These are phyloP conservation scores for Penicillium concentricum DNA, from an alignment of 2,329 filamentous ascomycete genomes.

Conservation along the genomic window DNA sequence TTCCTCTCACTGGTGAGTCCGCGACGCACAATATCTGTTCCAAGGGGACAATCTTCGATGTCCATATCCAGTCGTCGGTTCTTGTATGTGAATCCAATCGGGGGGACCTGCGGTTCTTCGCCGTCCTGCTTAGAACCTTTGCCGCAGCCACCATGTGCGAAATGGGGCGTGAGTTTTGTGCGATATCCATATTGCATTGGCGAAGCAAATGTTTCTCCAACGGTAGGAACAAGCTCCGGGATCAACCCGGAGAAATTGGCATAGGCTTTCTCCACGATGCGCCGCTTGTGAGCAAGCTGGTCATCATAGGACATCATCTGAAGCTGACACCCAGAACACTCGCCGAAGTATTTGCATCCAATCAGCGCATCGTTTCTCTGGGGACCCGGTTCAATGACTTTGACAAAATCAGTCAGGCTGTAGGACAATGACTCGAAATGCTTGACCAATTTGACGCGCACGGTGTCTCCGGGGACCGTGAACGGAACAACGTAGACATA, in stretches of 20 bases:
- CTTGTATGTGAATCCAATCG: constrained; percentile 89
- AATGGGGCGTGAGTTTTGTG: constrained; percentile 96
- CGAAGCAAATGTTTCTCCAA: constrained; percentile 83
- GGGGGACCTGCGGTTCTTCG: constrained; percentile 64
- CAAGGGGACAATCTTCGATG: constrained; percentile 96
- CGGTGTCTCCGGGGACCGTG: constrained; percentile 77
- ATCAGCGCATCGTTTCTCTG: constrained; percentile 75
- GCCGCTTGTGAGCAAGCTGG: constrained; percentile 80
- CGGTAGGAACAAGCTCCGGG: constrained; percentile 68
- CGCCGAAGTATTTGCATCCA: constrained; percentile 80
- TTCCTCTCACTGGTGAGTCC: constrained; percentile 78
- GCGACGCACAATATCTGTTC: constrained; percentile 76
- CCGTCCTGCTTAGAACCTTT: constrained; percentile 50
- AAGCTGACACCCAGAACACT: constrained; percentile 91
- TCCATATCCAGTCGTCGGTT: constrained; percentile 78
- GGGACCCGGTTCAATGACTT: constrained; percentile 69
- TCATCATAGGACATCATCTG: constrained; percentile 91
- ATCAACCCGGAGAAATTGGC: constrained; percentile 83
- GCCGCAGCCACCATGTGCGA: constrained; percentile 65
- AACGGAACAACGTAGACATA: constrained; percentile 87
- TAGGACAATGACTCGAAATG: constrained; percentile 67
- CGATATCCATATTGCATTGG: constrained; percentile 91
- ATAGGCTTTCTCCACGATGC: constrained; percentile 88
- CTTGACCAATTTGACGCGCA: constrained; percentile 74
- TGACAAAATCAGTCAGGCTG: constrained; percentile 77